A percentile compares a stretch with the other conserved stretches of the same genome.
These are phyloP conservation scores for Suillus cothurnatus DNA, from an alignment of 768 basidiomycete species.

Conservation along the genomic window DNA sequence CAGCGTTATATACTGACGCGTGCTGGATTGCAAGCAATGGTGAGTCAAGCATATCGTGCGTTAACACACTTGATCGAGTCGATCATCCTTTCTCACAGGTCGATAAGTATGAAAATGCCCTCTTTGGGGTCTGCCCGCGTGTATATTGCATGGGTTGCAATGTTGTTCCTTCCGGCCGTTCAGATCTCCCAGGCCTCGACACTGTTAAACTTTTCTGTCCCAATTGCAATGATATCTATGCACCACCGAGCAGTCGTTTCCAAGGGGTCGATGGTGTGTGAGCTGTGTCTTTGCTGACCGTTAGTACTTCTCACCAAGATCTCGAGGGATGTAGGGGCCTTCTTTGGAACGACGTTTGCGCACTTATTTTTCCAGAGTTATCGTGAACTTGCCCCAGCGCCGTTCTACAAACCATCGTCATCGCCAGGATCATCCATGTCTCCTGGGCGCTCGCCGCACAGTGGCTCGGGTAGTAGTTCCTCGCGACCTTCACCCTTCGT, in stretches of 20 bases:
- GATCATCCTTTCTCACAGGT: constrained; percentile 51
- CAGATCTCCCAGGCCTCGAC: constrained; percentile 94
- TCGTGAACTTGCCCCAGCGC: constrained; percentile 90
- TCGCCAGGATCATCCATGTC: constrained; percentile 55
- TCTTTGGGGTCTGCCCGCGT: constrained; percentile 94
- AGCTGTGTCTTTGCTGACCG: constrained; percentile 9
- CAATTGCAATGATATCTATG: constrained; percentile 96
- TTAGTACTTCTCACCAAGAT: constrained; percentile 15
- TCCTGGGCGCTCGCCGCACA: constrained; percentile 56
- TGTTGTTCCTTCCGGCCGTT: constrained; percentile 93
- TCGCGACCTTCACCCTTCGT: constrained; percentile 62
- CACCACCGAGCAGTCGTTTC: constrained; percentile 93
- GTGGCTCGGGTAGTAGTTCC: constrained; percentile 49
- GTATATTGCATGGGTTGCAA: constrained; percentile 90
- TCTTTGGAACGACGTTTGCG: constrained; percentile 99
- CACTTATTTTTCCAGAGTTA: constrained; percentile 99
- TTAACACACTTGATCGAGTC: constrained; percentile 16
- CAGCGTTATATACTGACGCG: constrained; percentile 97
- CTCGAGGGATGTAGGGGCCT: constrained; percentile 69
- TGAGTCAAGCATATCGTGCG: constrained; percentile 35
- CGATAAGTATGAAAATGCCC: constrained; percentile 91
- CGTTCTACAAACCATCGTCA: constrained; percentile 81
- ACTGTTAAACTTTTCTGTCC: constrained; percentile 98
- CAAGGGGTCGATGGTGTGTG: constrained; percentile 90
- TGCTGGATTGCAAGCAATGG: constrained; percentile 94